These are phyloP conservation scores for Erigeron canadensis DNA, from an alignment of 129 eudicot genomes.

Conservation along the genomic window DNA sequence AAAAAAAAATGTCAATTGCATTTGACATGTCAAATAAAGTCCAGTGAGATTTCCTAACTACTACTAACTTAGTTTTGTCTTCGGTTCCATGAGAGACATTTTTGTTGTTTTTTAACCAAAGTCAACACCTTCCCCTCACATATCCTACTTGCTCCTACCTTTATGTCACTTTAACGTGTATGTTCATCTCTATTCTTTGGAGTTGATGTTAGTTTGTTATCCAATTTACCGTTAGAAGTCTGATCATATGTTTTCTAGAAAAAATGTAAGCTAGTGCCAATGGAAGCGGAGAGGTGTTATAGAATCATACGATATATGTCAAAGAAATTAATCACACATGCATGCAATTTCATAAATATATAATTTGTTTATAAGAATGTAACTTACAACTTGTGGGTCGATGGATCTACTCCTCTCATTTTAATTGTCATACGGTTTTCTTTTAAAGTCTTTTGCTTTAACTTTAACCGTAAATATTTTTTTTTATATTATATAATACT, in stretches of 20 bases:
- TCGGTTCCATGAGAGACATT: conserved; percentile 16
- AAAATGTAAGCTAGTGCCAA: not conserved
- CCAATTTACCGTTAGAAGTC: not conserved
- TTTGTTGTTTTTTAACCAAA: conserved; percentile 9
- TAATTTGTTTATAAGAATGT: no score
- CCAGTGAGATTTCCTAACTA: conserved; percentile 17
- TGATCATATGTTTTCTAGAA: not conserved
- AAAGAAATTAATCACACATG: no score
- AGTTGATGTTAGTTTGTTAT: not conserved
- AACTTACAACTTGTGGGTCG: no score
- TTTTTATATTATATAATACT: no score
- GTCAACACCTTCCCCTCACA: conserved; percentile 32
- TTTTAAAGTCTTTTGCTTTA: no score
- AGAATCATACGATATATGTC: no score
- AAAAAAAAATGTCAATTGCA: not conserved
- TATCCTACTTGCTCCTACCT: not conserved
- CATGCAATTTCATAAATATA: no score
- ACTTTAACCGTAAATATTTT: no score
- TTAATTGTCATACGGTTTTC: no score
- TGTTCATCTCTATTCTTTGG: not conserved
- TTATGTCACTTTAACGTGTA: conserved; percentile 17
- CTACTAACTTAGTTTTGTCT: conserved; percentile 4
- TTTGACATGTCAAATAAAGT: conserved; percentile 12
- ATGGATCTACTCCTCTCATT: no score
- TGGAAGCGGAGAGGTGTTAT: no score